Evolutionary conservation across 2,329 filamentous ascomycete genomes (phyloP).

Genomic region (Penicillium sp.): DNA sequence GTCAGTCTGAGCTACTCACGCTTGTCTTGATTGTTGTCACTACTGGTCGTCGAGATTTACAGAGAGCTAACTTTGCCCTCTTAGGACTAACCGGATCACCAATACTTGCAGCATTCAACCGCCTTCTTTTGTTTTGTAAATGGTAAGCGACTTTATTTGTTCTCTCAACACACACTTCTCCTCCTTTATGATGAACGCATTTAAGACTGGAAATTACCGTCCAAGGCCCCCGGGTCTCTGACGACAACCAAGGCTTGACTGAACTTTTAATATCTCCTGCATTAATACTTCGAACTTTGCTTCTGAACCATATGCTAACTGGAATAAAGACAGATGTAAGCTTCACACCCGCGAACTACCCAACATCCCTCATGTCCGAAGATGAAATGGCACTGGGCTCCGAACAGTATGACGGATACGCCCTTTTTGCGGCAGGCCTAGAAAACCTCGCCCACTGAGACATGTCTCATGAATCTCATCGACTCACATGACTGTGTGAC

Average conservation of each 20-base stretch:
- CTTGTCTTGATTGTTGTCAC: slow-evolving; percentile 19
- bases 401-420: slow-evolving; percentile 82
- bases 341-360: slow-evolving; percentile 4
- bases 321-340: slow-evolving; percentile 29
- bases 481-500: slow-evolving; percentile 20
- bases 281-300: slow-evolving; percentile 16
- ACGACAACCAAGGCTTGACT: slow-evolving; percentile 84
- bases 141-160: slow-evolving; percentile 29
- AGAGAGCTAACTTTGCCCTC: slow-evolving; percentile 21
- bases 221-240: slow-evolving; percentile 70
- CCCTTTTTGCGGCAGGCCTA: slow-evolving; percentile 93
- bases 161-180: slow-evolving; percentile 33
- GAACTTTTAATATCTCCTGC: slow-evolving; percentile 48
- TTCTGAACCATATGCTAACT: slow-evolving; percentile 16
- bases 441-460: slow-evolving; percentile 99
- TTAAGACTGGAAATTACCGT: slow-evolving; percentile 88
- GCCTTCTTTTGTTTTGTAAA: not conserved
- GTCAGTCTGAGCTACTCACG: slow-evolving; percentile 74
- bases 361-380: slow-evolving; percentile 26
- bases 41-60: slow-evolving; percentile 10
- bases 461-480: slow-evolving; percentile 19
- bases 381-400: slow-evolving; percentile 86
- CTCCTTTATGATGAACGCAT: slow-evolving; percentile 58
- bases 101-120: not conserved
- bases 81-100: slow-evolving; percentile 15